Percentiles rank a stretch among this genome's conserved stretches.
Conservation (phyloP, 2,329 filamentous ascomycete species). For the Cordyceps pruinosa region DNA sequence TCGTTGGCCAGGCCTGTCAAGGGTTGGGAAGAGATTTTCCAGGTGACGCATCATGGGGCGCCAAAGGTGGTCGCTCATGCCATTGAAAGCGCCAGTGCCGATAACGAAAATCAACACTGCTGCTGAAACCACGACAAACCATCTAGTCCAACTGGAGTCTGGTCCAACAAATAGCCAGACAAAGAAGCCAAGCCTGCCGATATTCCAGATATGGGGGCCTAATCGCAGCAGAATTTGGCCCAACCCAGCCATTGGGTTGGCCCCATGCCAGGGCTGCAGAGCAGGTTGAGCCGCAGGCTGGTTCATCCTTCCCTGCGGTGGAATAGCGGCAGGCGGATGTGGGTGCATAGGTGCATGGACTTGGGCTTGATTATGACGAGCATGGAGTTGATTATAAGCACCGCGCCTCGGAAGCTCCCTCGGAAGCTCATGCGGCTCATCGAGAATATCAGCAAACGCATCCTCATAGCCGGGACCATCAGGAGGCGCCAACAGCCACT, state of each 20-base stretch:
- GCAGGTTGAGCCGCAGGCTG: background rate
- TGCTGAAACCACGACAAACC: slow-evolving; percentile 47
- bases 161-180: slow-evolving; percentile 60
- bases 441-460: background rate
- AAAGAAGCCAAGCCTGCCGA: slow-evolving; percentile 51
- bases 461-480: background rate
- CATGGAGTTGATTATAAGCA: background rate
- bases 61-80: slow-evolving; percentile 47
- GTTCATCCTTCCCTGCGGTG: background rate
- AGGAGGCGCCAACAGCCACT: slow-evolving; percentile 3
- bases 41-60: slow-evolving; percentile 51
- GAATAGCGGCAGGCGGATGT: background rate
- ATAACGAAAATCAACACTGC: slow-evolving; percentile 51
- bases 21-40: slow-evolving; percentile 48
- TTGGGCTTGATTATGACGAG: background rate
- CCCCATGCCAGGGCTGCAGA: background rate
- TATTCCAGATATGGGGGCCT: slow-evolving; percentile 50
- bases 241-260: background rate
- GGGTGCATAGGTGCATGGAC: background rate
- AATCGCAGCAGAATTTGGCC: slow-evolving; percentile 2
- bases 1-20: slow-evolving; percentile 26
- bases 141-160: slow-evolving; percentile 51
- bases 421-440: background rate
- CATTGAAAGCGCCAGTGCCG: slow-evolving; percentile 53
- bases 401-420: background rate